Conservation (phyloP, 2,329 filamentous ascomycete genomes). For the Alternaria longipes region DNA sequence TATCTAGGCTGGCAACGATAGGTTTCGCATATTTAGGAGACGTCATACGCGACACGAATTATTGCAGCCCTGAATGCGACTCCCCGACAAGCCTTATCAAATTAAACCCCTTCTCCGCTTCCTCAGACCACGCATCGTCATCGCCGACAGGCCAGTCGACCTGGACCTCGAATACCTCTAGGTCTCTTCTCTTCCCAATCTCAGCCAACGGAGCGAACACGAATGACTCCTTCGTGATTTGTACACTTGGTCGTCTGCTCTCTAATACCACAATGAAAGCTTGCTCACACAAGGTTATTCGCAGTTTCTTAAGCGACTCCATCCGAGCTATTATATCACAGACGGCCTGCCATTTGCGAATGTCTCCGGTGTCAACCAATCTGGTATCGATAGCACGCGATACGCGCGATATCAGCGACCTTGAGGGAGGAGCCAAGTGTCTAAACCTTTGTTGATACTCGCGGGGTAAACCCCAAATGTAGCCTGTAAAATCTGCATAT, state of each 20-base stretch:
- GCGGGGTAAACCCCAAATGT: constrained; percentile 1
- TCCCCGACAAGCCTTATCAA: background rate
- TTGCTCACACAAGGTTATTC: background rate
- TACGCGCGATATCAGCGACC: background rate
- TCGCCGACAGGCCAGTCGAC: constrained; percentile 10
- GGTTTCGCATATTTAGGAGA: background rate
- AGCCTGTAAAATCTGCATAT: background rate
- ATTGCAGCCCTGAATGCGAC: background rate
- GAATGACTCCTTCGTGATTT: background rate
- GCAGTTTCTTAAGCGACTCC: background rate
- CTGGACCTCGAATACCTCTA: constrained; percentile 13
- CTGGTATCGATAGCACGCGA: background rate
- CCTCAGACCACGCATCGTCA: constrained; percentile 6
- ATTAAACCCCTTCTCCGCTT: constrained; percentile 2
- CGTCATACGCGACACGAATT: background rate
- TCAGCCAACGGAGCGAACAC: constrained; percentile 1
- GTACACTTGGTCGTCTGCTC: background rate
- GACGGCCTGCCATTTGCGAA: background rate
- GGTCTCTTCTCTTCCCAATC: background rate
- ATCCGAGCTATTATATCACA: constrained; percentile 4
- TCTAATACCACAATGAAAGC: background rate
- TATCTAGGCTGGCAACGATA: background rate
- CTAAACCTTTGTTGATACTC: background rate
- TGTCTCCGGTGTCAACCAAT: background rate
- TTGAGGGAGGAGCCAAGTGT: background rate